These are phyloP conservation scores for Yamadazyma sp. DNA, from an alignment of 1,139 yeast species.

Conservation along the genomic window DNA sequence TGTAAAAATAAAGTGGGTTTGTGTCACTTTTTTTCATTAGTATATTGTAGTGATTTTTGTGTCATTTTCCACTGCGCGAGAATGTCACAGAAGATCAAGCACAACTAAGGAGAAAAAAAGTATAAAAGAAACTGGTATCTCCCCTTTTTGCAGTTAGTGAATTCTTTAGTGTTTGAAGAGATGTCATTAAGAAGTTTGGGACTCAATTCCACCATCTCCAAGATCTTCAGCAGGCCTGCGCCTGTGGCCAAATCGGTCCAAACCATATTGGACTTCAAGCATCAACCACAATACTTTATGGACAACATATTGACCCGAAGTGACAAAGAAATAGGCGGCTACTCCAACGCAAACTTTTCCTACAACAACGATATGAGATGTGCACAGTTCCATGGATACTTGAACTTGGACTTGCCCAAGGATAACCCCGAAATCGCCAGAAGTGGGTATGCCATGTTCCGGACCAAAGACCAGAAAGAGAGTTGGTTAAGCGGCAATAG, in stretches of 20 bases:
- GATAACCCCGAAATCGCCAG: conserved; percentile 66
- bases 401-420: conserved; percentile 73
- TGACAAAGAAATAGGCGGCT: conserved; percentile 79
- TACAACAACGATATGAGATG: conserved; percentile 34
- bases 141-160: too few relatives aligned
- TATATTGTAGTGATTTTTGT: not conserved
- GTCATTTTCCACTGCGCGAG: not conserved
- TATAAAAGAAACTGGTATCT: not conserved
- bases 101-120: not conserved
- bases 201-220: conserved; percentile 36
- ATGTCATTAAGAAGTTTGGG: conserved; percentile 50
- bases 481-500: conserved; percentile 47
- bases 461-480: conserved; percentile 65
- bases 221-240: conserved; percentile 35
- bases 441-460: conserved; percentile 86
- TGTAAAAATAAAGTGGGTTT: not conserved
- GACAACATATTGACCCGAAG: conserved; percentile 57
- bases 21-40: not conserved
- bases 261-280: conserved; percentile 57
- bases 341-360: conserved; percentile 61
- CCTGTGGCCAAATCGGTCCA: conserved; percentile 32
- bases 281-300: conserved; percentile 40
- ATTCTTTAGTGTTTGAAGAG: not conserved
- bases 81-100: not conserved
- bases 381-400: conserved; percentile 69